phyloP scores from a whole-genome alignment of 331 rosid genomes.

The Telfairia occidentalis region DNA sequence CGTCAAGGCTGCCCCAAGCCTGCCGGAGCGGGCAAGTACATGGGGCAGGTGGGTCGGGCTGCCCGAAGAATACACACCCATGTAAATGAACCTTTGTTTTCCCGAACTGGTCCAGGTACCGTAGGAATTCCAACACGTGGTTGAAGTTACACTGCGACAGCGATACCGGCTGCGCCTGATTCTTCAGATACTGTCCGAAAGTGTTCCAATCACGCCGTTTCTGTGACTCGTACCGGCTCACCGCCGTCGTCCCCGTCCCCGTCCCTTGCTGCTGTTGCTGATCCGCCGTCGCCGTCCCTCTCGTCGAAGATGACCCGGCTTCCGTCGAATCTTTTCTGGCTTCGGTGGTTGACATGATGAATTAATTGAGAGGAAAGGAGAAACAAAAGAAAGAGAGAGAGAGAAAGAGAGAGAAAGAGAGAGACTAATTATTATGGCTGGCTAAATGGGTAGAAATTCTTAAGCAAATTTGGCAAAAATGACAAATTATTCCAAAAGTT shows the following conservation, averaged over 20 bases:
- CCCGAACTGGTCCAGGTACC: conserved; percentile 17
- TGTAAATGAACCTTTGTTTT: conserved; percentile 16
- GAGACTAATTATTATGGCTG: too few species aligned
- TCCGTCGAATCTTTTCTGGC: background rate
- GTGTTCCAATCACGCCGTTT: conserved; percentile 20
- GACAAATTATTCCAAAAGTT: background rate
- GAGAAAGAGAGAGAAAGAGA: background rate
- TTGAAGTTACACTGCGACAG: conserved; percentile 5
- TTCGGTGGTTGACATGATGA: conserved; percentile 6
- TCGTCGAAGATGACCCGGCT: conserved; percentile 7
- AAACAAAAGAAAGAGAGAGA: background rate
- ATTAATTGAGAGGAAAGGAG: background rate
- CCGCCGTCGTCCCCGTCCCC: background rate
- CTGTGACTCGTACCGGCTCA: conserved; percentile 13
- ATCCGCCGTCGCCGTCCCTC: background rate
- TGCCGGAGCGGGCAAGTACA: conserved; percentile 15
- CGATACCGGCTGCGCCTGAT: conserved; percentile 5
- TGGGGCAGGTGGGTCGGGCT: conserved; percentile 17
- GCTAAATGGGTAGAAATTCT: background rate
- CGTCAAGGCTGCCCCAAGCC: conserved; percentile 19
- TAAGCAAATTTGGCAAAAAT: background rate
- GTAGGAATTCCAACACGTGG: conserved; percentile 13
- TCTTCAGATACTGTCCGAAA: conserved; percentile 13
- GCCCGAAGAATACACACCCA: conserved; percentile 16
- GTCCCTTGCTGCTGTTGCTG: background rate